Evolutionary conservation across 768 basidiomycete genomes (phyloP), one percentile per base, ranked within the genome.

Genomic region (Leccinum arenicola): DNA sequence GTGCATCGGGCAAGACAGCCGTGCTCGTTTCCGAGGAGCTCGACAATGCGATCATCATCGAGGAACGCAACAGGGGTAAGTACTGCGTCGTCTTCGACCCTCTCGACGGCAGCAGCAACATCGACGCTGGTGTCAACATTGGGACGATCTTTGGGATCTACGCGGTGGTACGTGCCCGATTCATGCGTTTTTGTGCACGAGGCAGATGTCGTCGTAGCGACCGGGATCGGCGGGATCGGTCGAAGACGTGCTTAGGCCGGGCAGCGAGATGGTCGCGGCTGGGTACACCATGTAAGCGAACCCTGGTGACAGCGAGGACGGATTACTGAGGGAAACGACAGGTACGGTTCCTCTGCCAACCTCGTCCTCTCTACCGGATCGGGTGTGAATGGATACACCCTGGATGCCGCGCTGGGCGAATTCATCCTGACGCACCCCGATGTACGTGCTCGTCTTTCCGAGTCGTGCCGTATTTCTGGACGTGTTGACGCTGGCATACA

Each of bases 81-180:
- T 98, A 98, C 78, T 97, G 95, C 68, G 96, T 98, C 66, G 97
- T 98, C 3, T 99, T 99, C 67, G 97, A 99, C 76, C 97, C 97
- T 38, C 84, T 97, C 52, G 95, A 98, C 68, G 95, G 95, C 56
- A 91, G 88, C 71, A 93, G 90, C 79, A 97, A 97, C 78, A 98
- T 98, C 77, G 95, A 96, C 72, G 95, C 96, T 64, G 96, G 95
- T 84, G 95, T 96, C 54, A 97, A 97, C 76, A 95, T 97, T 71
- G 92, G 93, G 8, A 95, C 94, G 59, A 97, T 98, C 79, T 98
- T 99, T 74, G 96, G 97, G 50, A 88, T 99, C 64, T 99, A 98
- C 79, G 84, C 85, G 67, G 77, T 96, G 61, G 95, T 95, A 65
- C 63, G 93, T 83, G 25, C 45, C 5, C 10, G 9, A 33, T 21